These are phyloP conservation scores for Lipomyces japonicus DNA, from an alignment of 805 yeast genomes.

Conservation along the genomic window DNA sequence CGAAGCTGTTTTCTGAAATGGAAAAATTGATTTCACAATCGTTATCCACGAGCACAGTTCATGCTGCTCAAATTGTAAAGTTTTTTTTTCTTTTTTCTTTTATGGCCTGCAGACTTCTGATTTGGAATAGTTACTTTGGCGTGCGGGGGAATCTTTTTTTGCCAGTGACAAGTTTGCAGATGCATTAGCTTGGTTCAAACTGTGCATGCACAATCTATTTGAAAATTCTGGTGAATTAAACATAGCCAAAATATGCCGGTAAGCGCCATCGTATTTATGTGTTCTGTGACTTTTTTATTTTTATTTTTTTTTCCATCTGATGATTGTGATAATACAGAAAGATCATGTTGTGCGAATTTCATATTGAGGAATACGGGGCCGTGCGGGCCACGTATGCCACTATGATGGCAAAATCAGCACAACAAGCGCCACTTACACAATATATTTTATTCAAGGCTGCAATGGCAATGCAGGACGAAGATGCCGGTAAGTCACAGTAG, in stretches of 20 bases:
- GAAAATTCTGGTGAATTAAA: constrained; percentile 10
- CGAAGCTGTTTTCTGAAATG: constrained; percentile 10
- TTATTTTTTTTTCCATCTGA: too few relatives aligned
- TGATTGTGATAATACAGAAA: too few relatives aligned
- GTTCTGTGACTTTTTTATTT: too few relatives aligned
- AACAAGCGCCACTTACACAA: constrained; percentile 18
- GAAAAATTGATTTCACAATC: constrained; percentile 7
- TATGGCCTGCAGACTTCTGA: background rate
- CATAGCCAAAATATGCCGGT: constrained; percentile 10
- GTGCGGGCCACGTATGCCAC: background rate
- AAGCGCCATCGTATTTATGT: background rate
- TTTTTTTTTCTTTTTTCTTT: too few relatives aligned
- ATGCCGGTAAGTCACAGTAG: constrained; percentile 2
- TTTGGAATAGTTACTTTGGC: constrained; percentile 15
- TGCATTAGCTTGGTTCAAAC: constrained; percentile 9
- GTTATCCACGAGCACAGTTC: constrained; percentile 6
- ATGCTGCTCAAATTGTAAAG: constrained; percentile 17
- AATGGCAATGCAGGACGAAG: constrained; percentile 8
- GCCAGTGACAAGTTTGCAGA: constrained; percentile 4
- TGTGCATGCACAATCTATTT: constrained; percentile 10
- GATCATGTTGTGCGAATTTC: constrained; percentile 16
- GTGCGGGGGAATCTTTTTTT: constrained; percentile 8
- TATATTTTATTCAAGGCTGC: constrained; percentile 13
- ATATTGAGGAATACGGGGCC: constrained; percentile 6
- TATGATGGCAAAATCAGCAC: constrained; percentile 7